These are phyloP conservation scores for Umbelopsis isabellina DNA, from an alignment of 192 early-diverging fungal species.

Conservation along the genomic window DNA sequence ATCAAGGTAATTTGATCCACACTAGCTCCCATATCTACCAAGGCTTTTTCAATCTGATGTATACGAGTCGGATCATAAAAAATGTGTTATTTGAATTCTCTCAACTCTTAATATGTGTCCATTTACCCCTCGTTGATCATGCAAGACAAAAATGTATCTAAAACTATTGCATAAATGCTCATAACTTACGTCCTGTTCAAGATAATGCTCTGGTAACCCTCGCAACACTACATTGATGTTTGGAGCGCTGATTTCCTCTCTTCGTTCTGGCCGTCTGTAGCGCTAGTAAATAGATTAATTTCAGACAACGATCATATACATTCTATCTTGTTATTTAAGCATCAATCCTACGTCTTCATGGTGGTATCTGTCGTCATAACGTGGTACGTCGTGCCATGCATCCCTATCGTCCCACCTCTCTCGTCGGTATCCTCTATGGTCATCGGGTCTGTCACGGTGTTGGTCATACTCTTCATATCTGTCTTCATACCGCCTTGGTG, in stretches of 20 bases:
- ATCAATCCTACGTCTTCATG: slow-evolving; percentile 21
- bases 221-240: slow-evolving; percentile 45
- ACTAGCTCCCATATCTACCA: slow-evolving; percentile 41
- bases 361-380: slow-evolving; percentile 9
- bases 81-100: not conserved
- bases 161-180: not conserved
- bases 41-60: slow-evolving; percentile 38
- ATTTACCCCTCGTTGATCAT: not conserved
- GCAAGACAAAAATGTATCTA: too few species aligned
- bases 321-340: not conserved
- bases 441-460: not conserved
- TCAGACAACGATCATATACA: not conserved
- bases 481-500: not conserved
- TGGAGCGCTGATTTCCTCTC: slow-evolving; percentile 28
- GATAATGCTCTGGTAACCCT: slow-evolving; percentile 32
- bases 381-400: not conserved
- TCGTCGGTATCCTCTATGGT: slow-evolving; percentile 14
- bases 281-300: not conserved
- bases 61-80: slow-evolving; percentile 10
- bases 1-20: slow-evolving; percentile 44
- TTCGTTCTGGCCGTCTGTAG: slow-evolving; percentile 3
- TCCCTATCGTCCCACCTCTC: slow-evolving; percentile 30
- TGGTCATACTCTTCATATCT: not conserved
- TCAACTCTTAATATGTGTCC: not conserved
- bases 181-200: slow-evolving; percentile 38